Percentiles rank a stretch among this genome's conserved stretches.
These are phyloP conservation scores for Exophiala spinifera DNA, from an alignment of 2,329 filamentous ascomycete species.

Conservation along the genomic window DNA sequence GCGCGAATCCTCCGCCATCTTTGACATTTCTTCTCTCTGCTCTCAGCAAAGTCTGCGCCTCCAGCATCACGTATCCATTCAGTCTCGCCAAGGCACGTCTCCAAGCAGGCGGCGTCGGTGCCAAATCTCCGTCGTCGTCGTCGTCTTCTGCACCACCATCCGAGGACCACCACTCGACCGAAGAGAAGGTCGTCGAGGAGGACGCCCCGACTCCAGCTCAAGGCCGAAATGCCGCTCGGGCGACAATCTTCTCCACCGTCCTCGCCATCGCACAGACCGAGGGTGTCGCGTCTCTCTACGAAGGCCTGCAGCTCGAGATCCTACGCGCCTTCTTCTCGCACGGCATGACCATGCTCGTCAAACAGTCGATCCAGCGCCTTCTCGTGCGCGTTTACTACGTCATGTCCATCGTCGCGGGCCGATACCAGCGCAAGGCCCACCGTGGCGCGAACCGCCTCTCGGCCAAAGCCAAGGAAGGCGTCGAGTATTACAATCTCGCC, in stretches of 20 bases:
- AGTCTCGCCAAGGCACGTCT: slow-evolving; percentile 78
- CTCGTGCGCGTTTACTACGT: slow-evolving; percentile 71
- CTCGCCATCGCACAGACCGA: slow-evolving; percentile 58
- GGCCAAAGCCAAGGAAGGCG: slow-evolving; percentile 36
- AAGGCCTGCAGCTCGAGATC: slow-evolving; percentile 72
- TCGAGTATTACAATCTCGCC: slow-evolving; percentile 41
- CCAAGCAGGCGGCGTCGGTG: slow-evolving; percentile 51
- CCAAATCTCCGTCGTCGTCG: not conserved
- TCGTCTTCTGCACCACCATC: too few relatives aligned
- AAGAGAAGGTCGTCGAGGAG: slow-evolving; percentile 26
- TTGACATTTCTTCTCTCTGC: slow-evolving; percentile 68
- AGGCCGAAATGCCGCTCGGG: slow-evolving; percentile 33
- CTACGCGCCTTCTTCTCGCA: slow-evolving; percentile 82
- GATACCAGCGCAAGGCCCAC: slow-evolving; percentile 37
- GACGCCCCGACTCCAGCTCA: slow-evolving; percentile 35
- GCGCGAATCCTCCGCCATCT: slow-evolving; percentile 51
- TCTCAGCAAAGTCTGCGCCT: slow-evolving; percentile 73
- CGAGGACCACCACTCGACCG: slow-evolving; percentile 36
- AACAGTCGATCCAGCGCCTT: slow-evolving; percentile 70
- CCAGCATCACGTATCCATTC: slow-evolving; percentile 77
- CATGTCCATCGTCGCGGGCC: slow-evolving; percentile 48
- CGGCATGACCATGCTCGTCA: slow-evolving; percentile 82
- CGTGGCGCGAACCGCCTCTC: slow-evolving; percentile 37
- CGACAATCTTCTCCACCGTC: slow-evolving; percentile 63
- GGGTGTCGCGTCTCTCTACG: slow-evolving; percentile 68